Base-by-base conservation (phyloP, 441 rosid species). In the Omphalea diandra region DNA sequence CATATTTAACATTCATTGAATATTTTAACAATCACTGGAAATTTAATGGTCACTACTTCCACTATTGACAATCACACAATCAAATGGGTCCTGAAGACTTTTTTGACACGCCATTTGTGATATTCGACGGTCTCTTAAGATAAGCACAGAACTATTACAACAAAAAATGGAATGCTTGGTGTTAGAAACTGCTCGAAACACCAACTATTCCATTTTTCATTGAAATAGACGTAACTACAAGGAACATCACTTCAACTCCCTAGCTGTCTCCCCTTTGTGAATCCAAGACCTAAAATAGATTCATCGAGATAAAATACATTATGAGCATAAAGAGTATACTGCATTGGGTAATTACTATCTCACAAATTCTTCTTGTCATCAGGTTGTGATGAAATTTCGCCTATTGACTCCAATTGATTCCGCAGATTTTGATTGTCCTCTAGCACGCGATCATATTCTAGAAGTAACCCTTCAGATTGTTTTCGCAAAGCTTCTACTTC, bases 391-490 rank as follows among this genome's bases (percentile, higher is more conserved):
- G 18, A 33, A 26, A 73, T 71, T n/a, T 84, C 84, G 41, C 76
- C 86, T 46, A 89, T 64, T 0, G 88, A 76, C 47, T 80, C 86
- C 82, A 92, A 78, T 71, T 92, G 96, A 70, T 75, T 90, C 44
- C 83, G 81, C 18, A 89, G 81, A 78, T 79, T 87, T 72, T 88
- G 96, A 72, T 92, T 92, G 76, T 92, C 93, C 43, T 81, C 93
- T 36, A 86, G 84, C 70, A 88, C 40, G 66, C 87, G 90, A 70
- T 87, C 96, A 73, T 86, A 84, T 80, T 92, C 94, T 14, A 83
- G 38, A 55, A 87, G 89, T 63, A 88, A 82, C 40, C 83, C 96
- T 73, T 92, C 94, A 0, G 91, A 87, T 77, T 86, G 91, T 65
- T 88, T 92, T 44, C 81, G 86, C 35, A 86, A 64, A 18, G 94